These are phyloP conservation scores for Colletotrichum trifolii DNA, from an alignment of 2,329 filamentous ascomycete genomes.

Conservation along the genomic window DNA sequence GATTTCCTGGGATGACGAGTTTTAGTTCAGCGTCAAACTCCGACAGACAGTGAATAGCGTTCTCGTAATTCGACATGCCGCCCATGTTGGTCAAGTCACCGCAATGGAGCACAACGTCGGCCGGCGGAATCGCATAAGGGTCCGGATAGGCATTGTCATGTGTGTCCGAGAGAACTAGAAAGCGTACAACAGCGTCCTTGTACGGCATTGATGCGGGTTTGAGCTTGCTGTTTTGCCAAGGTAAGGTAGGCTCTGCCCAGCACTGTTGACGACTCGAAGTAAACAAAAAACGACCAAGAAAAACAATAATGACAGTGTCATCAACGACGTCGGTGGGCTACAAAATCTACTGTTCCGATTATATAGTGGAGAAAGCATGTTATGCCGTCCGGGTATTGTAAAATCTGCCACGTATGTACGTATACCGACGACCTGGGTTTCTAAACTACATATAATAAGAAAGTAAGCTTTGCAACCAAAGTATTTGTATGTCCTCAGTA, in stretches of 20 bases:
- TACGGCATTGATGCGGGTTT: no score
- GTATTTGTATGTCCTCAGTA: no score
- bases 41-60: neutral
- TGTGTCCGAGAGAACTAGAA: conserved; percentile 1
- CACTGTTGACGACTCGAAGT: no score
- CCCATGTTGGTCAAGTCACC: neutral
- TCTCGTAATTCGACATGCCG: neutral
- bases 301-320: no score
- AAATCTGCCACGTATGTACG: no score
- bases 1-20: conserved; percentile 10
- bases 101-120: conserved; percentile 4
- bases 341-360: no score
- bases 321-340: no score
- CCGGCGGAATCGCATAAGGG: neutral
- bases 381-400: no score
- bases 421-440: no score
- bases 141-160: neutral
- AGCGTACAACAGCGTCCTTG: neutral
- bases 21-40: conserved; percentile 4
- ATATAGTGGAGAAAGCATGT: no score
- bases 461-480: no score
- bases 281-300: no score
- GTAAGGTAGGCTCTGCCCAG: neutral
- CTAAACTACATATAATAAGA: rapidly evolving
- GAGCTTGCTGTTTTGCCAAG: neutral